Conservation (phyloP, 495 filamentous ascomycete species). For the Aspergillus incahuasiensis region DNA sequence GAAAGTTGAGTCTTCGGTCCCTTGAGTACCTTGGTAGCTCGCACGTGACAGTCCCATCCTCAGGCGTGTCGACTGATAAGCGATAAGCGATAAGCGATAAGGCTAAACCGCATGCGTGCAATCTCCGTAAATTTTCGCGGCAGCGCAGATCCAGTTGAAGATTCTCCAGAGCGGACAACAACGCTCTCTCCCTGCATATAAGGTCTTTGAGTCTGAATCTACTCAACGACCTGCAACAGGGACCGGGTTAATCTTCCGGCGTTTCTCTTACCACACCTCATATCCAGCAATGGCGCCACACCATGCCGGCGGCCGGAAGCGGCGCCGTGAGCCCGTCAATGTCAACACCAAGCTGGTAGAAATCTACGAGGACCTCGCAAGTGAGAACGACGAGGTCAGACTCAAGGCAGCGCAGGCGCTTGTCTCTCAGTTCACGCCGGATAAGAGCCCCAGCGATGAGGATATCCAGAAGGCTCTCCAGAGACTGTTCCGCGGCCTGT, state of each 20-base stretch:
- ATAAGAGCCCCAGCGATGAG: conserved; percentile 36
- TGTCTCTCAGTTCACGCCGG: conserved; percentile 43
- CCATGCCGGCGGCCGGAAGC: conserved; percentile 35
- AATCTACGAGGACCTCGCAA: conserved; percentile 54
- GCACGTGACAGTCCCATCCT: no score
- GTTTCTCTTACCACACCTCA: no score
- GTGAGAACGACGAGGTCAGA: conserved; percentile 46
- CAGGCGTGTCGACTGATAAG: no score
- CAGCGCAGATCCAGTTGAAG: neutral
- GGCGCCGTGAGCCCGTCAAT: conserved; percentile 42
- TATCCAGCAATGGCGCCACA: conserved; percentile 23
- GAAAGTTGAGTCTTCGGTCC: no score
- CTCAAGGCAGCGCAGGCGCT: conserved; percentile 45
- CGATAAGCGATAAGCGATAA: no score
- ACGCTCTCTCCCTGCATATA: neutral
- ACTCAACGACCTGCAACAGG: neutral
- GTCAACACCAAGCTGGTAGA: conserved; percentile 48
- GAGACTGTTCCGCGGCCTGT: conserved; percentile 79
- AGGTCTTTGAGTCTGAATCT: neutral
- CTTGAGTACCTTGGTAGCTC: no score
- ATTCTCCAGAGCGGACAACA: neutral
- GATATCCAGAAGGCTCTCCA: conserved; percentile 44
- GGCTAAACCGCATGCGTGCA: conserved; percentile 1
- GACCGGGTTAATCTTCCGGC: neutral
- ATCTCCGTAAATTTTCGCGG: conserved; percentile 15